Percentiles rank a stretch among this genome's conserved stretches.
phyloP scores from a whole-genome alignment of 1,139 yeast species.

The Saccharomyces hybrid region DNA sequence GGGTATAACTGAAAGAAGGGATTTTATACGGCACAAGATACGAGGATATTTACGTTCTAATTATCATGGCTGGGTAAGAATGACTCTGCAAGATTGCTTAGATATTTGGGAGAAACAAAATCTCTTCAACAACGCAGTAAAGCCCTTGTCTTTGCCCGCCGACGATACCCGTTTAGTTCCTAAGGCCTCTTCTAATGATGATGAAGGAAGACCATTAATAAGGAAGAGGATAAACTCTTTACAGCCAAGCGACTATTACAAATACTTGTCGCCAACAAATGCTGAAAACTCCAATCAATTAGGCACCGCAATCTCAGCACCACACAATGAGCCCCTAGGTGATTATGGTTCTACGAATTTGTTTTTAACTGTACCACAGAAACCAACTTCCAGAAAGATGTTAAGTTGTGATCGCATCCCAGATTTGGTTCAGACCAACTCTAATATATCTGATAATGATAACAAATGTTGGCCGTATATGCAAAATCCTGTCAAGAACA shows the following conservation, averaged over 20 bases:
- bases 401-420: slow-evolving; percentile 18
- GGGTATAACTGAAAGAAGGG: slow-evolving; percentile 15
- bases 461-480: neutral
- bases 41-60: slow-evolving; percentile 20
- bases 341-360: neutral
- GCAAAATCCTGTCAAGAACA: neutral
- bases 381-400: slow-evolving; percentile 11
- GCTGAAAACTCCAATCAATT: neutral
- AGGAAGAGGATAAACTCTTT: slow-evolving; percentile 9
- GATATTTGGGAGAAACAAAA: slow-evolving; percentile 25
- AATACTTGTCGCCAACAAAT: neutral
- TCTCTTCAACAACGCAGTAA: slow-evolving; percentile 7
- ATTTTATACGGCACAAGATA: slow-evolving; percentile 15
- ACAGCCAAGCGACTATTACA: neutral
- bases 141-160: neutral
- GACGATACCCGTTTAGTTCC: neutral
- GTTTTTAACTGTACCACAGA: neutral
- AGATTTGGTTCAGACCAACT: neutral
- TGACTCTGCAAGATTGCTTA: slow-evolving; percentile 22
- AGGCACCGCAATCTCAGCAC: neutral
- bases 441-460: neutral
- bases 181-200: neutral
- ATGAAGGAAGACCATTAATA: slow-evolving; percentile 2
- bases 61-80: slow-evolving; percentile 24
- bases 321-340: neutral